Evolutionary conservation across 1,284 basidiomycete genomes (phyloP).

Genomic region (Rhodotorula sp.): DNA sequence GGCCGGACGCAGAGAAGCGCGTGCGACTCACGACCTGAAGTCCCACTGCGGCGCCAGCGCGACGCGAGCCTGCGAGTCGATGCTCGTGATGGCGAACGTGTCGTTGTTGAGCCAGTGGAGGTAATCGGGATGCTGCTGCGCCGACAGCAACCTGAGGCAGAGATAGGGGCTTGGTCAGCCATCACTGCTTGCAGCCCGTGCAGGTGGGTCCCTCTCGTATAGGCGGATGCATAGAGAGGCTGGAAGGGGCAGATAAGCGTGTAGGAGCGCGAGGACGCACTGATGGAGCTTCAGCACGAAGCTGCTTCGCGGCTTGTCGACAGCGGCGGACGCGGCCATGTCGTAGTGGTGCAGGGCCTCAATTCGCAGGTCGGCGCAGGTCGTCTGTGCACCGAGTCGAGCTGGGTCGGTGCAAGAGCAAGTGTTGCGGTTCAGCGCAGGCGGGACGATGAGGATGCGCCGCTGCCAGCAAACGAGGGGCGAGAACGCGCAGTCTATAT

Average conservation of each 20-base stretch:
- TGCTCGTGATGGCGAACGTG: conserved; percentile 25
- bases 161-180: not conserved
- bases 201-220: too few species aligned
- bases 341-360: not conserved
- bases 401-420: too few species aligned
- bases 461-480: too few species aligned
- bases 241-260: not conserved
- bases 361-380: too few species aligned
- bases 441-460: too few species aligned
- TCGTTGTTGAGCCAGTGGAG: conserved; percentile 29
- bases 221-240: not conserved
- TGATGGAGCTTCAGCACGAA: conserved; percentile 24
- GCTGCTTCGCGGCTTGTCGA: conserved; percentile 7
- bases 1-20: not conserved
- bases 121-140: conserved; percentile 20
- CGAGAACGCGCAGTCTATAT: too few species aligned
- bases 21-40: conserved; percentile 21
- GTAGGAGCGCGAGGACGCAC: not conserved
- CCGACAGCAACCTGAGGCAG: conserved; percentile 15
- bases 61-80: conserved; percentile 19
- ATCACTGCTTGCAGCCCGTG: not conserved
- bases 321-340: too few species aligned
- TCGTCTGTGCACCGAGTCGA: too few species aligned
- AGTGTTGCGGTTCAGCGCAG: too few species aligned
- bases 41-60: conserved; percentile 29